phyloP scores from a whole-genome alignment of 306 rosid genomes.

The Quercus wislizeni region DNA sequence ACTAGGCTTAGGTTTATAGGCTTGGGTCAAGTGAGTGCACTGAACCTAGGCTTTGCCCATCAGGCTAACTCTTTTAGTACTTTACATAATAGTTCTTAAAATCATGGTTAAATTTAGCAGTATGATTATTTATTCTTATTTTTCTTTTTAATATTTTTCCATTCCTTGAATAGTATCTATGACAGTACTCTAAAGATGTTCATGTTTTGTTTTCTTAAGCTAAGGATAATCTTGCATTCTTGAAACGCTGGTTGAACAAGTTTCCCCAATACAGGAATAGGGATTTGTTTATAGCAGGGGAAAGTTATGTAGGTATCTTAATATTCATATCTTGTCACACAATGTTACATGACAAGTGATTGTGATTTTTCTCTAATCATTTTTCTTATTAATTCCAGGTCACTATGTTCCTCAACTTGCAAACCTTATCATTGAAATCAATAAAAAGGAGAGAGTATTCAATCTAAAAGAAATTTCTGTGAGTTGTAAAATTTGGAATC shows the following conservation, averaged over 20 bases:
- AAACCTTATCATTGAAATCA: constrained; percentile 53
- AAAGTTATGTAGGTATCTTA: constrained; percentile 67
- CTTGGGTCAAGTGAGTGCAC: too few species aligned
- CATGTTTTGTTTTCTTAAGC: constrained; percentile 42
- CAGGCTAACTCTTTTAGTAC: constrained; percentile 24
- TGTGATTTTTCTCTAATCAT: constrained; percentile 3
- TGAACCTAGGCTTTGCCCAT: too few species aligned
- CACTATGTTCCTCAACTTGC: constrained; percentile 86
- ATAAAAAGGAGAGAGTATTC: constrained; percentile 49
- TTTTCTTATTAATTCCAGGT: constrained; percentile 37
- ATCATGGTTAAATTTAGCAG: not conserved
- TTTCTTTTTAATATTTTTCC: not conserved
- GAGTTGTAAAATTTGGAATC: constrained; percentile 25
- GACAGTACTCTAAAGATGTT: constrained; percentile 23
- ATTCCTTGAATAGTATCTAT: not conserved
- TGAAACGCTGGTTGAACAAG: constrained; percentile 64
- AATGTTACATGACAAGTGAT: constrained; percentile 2
- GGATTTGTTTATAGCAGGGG: constrained; percentile 63
- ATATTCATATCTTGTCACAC: constrained; percentile 8
- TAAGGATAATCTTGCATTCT: constrained; percentile 58
- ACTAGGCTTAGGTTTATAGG: too few species aligned
- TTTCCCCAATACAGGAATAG: constrained; percentile 58
- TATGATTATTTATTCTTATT: not conserved
- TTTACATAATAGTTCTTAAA: constrained; percentile 22
- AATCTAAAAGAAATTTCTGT: constrained; percentile 73